Evolutionary conservation across 257 asterid species (phyloP).

Genomic region (Thymus quinquecostatus): DNA sequence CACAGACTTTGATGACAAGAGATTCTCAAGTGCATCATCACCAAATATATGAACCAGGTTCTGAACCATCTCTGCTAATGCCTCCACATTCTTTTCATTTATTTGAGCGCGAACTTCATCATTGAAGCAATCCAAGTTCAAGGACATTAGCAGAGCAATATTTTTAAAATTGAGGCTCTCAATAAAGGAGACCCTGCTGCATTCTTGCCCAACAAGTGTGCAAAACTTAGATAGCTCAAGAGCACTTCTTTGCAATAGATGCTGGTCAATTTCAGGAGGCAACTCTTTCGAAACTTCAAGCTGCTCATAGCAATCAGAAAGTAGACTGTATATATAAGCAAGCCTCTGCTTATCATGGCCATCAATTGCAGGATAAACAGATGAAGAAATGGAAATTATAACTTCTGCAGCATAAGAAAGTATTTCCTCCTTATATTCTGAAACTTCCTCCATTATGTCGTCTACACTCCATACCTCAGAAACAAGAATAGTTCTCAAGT

Average conservation of each 20-base stretch:
- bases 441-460: slow-evolving; percentile 66
- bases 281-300: slow-evolving; percentile 50
- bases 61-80: slow-evolving; percentile 82
- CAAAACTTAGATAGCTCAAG: slow-evolving; percentile 52
- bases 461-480: slow-evolving; percentile 77
- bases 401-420: slow-evolving; percentile 65
- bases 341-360: slow-evolving; percentile 89
- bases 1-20: slow-evolving; percentile 66
- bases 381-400: slow-evolving; percentile 53
- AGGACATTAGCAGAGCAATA: slow-evolving; percentile 68
- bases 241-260: slow-evolving; percentile 37
- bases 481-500: slow-evolving; percentile 67
- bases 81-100: slow-evolving; percentile 69
- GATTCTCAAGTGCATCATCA: slow-evolving; percentile 55
- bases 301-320: slow-evolving; percentile 73
- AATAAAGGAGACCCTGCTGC: slow-evolving; percentile 73
- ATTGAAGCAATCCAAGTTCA: slow-evolving; percentile 70
- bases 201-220: slow-evolving; percentile 70
- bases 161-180: slow-evolving; percentile 73
- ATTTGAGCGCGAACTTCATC: slow-evolving; percentile 73
- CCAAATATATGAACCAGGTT: slow-evolving; percentile 58
- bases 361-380: slow-evolving; percentile 72
- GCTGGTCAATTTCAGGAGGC: slow-evolving; percentile 37
- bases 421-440: slow-evolving; percentile 60
- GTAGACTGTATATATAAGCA: slow-evolving; percentile 73